Evolutionary conservation across 768 basidiomycete species (phyloP), one percentile per base, ranked within the genome.

Genomic region (Trametes elegans): DNA sequence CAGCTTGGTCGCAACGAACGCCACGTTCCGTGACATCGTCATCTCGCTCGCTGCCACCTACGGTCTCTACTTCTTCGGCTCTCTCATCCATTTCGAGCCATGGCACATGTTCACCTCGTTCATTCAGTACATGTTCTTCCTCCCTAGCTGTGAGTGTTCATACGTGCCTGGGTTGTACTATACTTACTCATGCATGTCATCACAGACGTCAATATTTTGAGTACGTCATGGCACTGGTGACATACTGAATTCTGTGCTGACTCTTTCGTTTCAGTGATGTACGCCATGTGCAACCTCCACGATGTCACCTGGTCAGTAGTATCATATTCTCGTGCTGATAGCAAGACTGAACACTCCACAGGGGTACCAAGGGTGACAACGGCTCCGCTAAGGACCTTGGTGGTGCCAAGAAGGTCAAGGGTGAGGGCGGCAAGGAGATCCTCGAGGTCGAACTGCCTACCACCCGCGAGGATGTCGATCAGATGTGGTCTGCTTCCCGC

Each of bases 41-140:
- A 84, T 90, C 55, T 91, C 88, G 46, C 74, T 95, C 53, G 72
- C 83, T 59, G 80, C 85, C 64, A 85, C 93, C 54, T 87, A 89
- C 73, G 80, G 88, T 69, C 78, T 93, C 59, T 98, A 93, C 78
- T 79, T 97, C 65, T 71, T 96, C 64, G 81, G 87, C 55, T 92
- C 89, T 7, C 73, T 96, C 70, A 84, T 98, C 73, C 91, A 95
- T 63, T 71, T 93, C 32, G 95, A 98, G 68, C 95, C 94, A 0
- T 96, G 93, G 93, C 95, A 98, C 78, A 89, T 98, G 83, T 81
- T 98, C 71, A 96, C 95, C 11, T 91, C 86, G 52, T 93, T 95
- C 77, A 65, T 84, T 42, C 90, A 95, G 69, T 98, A 96, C 72
- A 79, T 97, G 79, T 90, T 97, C 78, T 80, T 94, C 62, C 77